Base-by-base conservation (phyloP, 139 green algal species). In the Yamagishiella unicocca region DNA sequence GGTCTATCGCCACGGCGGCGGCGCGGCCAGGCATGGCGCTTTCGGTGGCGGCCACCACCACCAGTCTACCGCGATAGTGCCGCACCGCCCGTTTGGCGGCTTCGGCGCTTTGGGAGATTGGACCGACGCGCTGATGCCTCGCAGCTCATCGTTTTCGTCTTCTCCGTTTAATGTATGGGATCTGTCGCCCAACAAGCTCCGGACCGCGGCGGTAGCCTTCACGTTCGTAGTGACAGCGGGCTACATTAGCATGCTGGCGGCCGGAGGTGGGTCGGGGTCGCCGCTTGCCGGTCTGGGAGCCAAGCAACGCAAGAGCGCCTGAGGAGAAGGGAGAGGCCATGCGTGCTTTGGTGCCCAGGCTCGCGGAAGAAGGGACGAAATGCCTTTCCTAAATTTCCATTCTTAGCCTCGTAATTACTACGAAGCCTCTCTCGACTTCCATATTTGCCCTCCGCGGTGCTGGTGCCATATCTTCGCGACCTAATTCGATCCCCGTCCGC, bases 211-310 rank as follows among this genome's bases (percentile, higher is more conserved):
- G 4, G 71, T 88, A 38, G 83, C 83, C 10, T 72, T 89, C 38
- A 89, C 85, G 29, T 89, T 89, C 19, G 64, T 81, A 9, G 62
- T 83, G 0, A 89, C 85, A 2, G 85, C 85, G 1, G 75, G 85
- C 6, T 83, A 85, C 75, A 85, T 89, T 37, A 82, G 55, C 62
- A 64, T 89, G 31, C 61, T 85, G 43, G 85, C 85, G 31, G 85
- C 75, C 2, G 75, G 64, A 42, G 80, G 80, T 86, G 42, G 27
- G 77, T 27, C 25, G 17, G 2, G 73, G n/a, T n/a, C n/a, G n/a
- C n/a, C n/a, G n/a, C n/a, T n/a, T n/a, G n/a, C n/a, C n/a, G n/a
- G n/a, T n/a, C n/a, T n/a, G n/a, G n/a, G n/a, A n/a, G n/a, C n/a
- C n/a, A n/a, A n/a, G n/a, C n/a, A n/a, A n/a, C n/a, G n/a, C n/a